These are phyloP conservation scores for Fragilariopsis cylindrus DNA, from an alignment of 108 stramenopile species.

Conservation along the genomic window DNA sequence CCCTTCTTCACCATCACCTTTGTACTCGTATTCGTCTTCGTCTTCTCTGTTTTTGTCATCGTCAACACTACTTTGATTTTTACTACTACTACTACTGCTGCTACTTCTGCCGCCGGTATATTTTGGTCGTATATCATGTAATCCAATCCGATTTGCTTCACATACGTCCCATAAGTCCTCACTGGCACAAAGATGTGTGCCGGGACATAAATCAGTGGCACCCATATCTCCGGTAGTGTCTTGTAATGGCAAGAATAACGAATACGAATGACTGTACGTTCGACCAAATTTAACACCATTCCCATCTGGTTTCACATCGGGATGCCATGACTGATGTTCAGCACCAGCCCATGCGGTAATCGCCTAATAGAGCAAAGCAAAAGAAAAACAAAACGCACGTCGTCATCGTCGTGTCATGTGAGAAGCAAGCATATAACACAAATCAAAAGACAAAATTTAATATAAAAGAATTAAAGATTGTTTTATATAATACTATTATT, in stretches of 20 bases:
- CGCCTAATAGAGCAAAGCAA: background rate
- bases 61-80: too few species aligned
- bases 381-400: too few species aligned
- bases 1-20: slow-evolving; percentile 2
- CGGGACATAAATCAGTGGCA: slow-evolving; percentile 60
- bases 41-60: too few species aligned
- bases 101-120: background rate
- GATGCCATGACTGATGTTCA: slow-evolving; percentile 49
- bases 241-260: slow-evolving; percentile 58
- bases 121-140: slow-evolving; percentile 26
- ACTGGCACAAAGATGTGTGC: slow-evolving; percentile 59
- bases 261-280: slow-evolving; percentile 62
- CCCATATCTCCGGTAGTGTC: slow-evolving; percentile 55
- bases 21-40: too few species aligned
- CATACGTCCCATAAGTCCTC: slow-evolving; percentile 35
- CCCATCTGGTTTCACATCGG: slow-evolving; percentile 60
- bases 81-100: background rate
- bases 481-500: too few species aligned
- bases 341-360: slow-evolving; percentile 51
- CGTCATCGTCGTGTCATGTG: too few species aligned
- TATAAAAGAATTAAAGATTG: too few species aligned
- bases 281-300: slow-evolving; percentile 54
- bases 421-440: too few species aligned
- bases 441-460: too few species aligned
- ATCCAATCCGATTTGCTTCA: slow-evolving; percentile 29